Base-by-base conservation (phyloP, 2,329 filamentous ascomycete genomes). In the Alternaria panax region DNA sequence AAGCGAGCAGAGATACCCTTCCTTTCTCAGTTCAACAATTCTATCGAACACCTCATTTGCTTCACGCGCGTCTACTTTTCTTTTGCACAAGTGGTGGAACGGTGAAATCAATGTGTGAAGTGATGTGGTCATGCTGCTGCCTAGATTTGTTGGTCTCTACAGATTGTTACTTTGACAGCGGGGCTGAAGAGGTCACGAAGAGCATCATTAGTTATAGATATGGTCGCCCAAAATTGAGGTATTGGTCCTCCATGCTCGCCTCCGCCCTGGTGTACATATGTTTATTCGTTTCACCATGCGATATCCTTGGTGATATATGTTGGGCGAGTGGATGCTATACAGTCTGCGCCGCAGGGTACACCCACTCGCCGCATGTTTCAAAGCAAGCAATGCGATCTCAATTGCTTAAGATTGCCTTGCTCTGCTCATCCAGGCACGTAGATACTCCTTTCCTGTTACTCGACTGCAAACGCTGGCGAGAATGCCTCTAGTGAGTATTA, bases 1-100 rank as follows among this genome's bases (percentile, higher is more conserved):
- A 60, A 57, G 70, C 69, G 75, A 73, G 71, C 68, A 71, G 71
- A 75, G 66, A 77, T 77, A 76, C 73, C 74, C 74, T 75, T 73
- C 68, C 71, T 65, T 68, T 66, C 54, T 60, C 58, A 62, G 67
- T 62, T 54, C 46, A 56, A 64, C 63, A n/a, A 43, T 55, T 59
- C 51, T 59, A 18, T 46, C 46, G 40, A 40, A 24, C 52, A 34
- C 25, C 38, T 55, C 28, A 24, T 34, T 58, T 50, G 46, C 41
- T 46, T 36, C 25, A 41, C 27, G 38, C 40, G 38, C 30, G 43
- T 56, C 32, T 43, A 28, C 4, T 45, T 51, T 38, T 58, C 45
- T 59, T 69, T 63, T 57, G 65, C 64, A 64, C 58, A 55, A 66
- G 62, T 42, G 65, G 59, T 61, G 63, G 66, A 65, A 56, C 30